phyloP scores from a whole-genome alignment of 2,329 filamentous ascomycete species.

The Calonectria honghensis region DNA sequence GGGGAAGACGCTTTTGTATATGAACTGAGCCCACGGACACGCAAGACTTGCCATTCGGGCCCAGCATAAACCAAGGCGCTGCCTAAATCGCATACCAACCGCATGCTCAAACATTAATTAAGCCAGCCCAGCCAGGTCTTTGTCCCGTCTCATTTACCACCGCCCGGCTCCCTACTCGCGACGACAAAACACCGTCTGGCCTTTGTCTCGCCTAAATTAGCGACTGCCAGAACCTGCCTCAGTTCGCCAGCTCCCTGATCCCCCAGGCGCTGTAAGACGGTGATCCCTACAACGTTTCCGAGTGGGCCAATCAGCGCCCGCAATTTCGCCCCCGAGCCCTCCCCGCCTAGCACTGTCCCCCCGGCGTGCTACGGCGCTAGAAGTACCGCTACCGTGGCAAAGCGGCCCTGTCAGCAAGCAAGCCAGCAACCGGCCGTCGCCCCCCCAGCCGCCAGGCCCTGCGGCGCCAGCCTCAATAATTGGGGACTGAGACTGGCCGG shows the following conservation, averaged over 20 bases:
- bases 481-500: conserved; percentile 46
- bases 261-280: conserved; percentile 18
- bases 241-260: conserved; percentile 31
- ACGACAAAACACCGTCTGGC: conserved; percentile 24
- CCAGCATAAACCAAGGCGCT: conserved; percentile 14
- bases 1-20: conserved; percentile 25
- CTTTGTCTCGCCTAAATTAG: conserved; percentile 38
- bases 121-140: conserved; percentile 16
- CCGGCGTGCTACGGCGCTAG: conserved; percentile 21
- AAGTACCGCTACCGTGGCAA: conserved; percentile 25
- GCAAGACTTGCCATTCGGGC: conserved; percentile 1
- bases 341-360: conserved; percentile 12
- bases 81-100: conserved; percentile 21
- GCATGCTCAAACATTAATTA: conserved; percentile 25
- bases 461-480: conserved; percentile 55
- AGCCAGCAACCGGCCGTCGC: conserved; percentile 40
- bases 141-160: conserved; percentile 24
- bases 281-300: conserved; percentile 22
- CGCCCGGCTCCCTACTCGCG: conserved; percentile 1
- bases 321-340: conserved; percentile 26
- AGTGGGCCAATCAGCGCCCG: conserved; percentile 44
- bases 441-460: conserved; percentile 52
- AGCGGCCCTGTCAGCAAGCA: conserved; percentile 34
- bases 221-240: conserved; percentile 27
- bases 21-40: conserved; percentile 29